Percentiles rank a stretch among this genome's conserved stretches.
These are phyloP conservation scores for Zasmidium angulare DNA, from an alignment of 2,329 filamentous ascomycete species.

Conservation along the genomic window DNA sequence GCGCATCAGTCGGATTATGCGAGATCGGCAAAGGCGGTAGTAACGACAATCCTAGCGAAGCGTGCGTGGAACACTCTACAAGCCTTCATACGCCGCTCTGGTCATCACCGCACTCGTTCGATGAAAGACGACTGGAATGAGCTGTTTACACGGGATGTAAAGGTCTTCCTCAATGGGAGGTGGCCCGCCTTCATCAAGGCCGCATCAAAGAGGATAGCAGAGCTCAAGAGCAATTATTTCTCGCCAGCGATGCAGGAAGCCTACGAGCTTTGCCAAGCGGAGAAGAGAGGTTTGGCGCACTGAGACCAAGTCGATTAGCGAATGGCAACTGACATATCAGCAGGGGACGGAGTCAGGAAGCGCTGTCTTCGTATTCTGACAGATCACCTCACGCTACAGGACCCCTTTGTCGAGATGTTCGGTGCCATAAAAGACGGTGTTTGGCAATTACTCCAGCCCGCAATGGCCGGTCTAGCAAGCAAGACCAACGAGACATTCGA, in stretches of 20 bases:
- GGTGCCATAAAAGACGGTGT: not conserved
- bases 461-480: not conserved
- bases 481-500: not conserved
- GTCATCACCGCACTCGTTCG: conserved; percentile 17
- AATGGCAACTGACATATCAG: not conserved
- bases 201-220: not conserved
- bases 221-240: conserved; percentile 7
- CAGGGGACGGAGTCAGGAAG: not conserved
- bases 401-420: not conserved
- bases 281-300: not conserved
- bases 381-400: not conserved
- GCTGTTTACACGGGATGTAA: conserved; percentile 11
- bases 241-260: conserved; percentile 6
- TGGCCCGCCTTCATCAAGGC: not conserved
- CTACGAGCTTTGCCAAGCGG: conserved; percentile 9
- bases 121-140: conserved; percentile 23
- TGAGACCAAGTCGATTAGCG: not conserved
- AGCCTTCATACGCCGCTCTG: conserved; percentile 25
- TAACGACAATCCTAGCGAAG: conserved; percentile 1
- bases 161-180: not conserved
- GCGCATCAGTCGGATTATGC: not conserved
- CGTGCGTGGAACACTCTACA: conserved; percentile 12
- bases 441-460: not conserved
- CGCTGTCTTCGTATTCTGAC: not conserved
- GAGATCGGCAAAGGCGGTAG: not conserved